A percentile compares a stretch with the other conserved stretches of the same genome.
These are phyloP conservation scores for Pilasporangium apinafurcum DNA, from an alignment of 352 stramenopile genomes.

Conservation along the genomic window DNA sequence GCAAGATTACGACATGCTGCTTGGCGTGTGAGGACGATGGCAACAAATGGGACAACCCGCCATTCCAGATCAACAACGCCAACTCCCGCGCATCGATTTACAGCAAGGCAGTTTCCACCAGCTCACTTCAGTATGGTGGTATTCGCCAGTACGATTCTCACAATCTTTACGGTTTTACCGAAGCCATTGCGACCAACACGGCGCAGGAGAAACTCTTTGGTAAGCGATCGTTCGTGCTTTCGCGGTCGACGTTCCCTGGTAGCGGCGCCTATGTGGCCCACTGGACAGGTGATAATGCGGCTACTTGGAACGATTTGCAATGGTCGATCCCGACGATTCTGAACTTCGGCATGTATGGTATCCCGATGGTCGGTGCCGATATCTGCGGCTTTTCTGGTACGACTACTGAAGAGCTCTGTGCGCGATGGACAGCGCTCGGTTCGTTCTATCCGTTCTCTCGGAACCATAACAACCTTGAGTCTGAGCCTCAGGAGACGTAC, in stretches of 20 bases:
- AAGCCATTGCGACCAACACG: constrained; percentile 56
- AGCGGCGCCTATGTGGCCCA: constrained; percentile 54
- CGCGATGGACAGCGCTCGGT: constrained; percentile 68
- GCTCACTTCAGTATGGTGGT: constrained; percentile 37
- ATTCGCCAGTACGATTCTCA: constrained; percentile 74
- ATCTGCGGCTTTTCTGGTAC: constrained; percentile 61
- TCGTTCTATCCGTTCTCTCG: constrained; percentile 77
- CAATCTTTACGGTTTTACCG: constrained; percentile 75
- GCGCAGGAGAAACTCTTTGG: constrained; percentile 38
- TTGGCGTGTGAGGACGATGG: constrained; percentile 25
- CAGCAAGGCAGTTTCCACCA: constrained; percentile 64
- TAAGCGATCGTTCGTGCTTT: constrained; percentile 71
- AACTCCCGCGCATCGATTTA: constrained; percentile 24
- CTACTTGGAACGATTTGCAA: constrained; percentile 73
- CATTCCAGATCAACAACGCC: constrained; percentile 56
- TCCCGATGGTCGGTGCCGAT: constrained; percentile 79
- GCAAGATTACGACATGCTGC: constrained; percentile 36
- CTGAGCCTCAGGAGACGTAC: constrained; percentile 57
- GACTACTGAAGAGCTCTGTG: constrained; percentile 66
- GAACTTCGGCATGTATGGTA: constrained; percentile 69
- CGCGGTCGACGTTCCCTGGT: constrained; percentile 61
- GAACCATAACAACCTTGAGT: constrained; percentile 72
- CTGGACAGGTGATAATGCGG: constrained; percentile 76
- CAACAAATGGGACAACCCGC: constrained; percentile 49
- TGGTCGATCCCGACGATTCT: constrained; percentile 63